A percentile compares a stretch with the other conserved stretches of the same genome.
These are phyloP conservation scores for Tetragonia tetragonoides DNA, from an alignment of 148 eudicot genomes.

Conservation along the genomic window DNA sequence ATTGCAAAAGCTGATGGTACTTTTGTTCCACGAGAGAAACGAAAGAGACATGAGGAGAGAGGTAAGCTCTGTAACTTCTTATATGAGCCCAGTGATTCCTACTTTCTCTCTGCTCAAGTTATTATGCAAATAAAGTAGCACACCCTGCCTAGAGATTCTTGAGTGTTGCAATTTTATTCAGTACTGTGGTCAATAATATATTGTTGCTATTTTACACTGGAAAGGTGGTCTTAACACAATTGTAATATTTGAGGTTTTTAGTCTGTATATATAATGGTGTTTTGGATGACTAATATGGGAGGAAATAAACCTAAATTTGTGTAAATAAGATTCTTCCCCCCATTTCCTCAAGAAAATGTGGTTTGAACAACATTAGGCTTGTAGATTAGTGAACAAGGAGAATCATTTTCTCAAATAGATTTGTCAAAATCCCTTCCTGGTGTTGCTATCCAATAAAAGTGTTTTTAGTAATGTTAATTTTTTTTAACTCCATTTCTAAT, in stretches of 20 bases:
- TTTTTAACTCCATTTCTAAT: no score
- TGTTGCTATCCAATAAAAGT: no score
- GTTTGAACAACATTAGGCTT: no score
- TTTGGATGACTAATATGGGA: no score
- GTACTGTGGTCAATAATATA: background rate
- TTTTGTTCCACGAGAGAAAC: slow-evolving; percentile 82
- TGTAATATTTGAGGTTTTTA: background rate
- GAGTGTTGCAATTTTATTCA: background rate
- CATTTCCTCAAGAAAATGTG: no score
- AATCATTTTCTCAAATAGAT: no score
- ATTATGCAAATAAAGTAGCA: background rate
- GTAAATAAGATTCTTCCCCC: no score
- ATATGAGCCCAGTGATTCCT: background rate
- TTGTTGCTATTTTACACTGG: background rate
- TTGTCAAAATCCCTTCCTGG: no score
- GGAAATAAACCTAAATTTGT: no score
- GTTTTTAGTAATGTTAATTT: no score
- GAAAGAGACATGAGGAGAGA: slow-evolving; percentile 88
- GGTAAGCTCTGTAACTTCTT: slow-evolving; percentile 38
- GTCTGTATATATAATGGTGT: no score
- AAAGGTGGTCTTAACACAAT: background rate
- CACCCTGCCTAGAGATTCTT: background rate
- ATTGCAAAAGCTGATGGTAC: slow-evolving; percentile 93
- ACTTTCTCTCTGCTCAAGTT: background rate
- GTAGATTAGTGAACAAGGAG: no score